Base-by-base conservation (phyloP, 2,329 filamentous ascomycete species). In the Zymoseptoria pseudotritici region DNA sequence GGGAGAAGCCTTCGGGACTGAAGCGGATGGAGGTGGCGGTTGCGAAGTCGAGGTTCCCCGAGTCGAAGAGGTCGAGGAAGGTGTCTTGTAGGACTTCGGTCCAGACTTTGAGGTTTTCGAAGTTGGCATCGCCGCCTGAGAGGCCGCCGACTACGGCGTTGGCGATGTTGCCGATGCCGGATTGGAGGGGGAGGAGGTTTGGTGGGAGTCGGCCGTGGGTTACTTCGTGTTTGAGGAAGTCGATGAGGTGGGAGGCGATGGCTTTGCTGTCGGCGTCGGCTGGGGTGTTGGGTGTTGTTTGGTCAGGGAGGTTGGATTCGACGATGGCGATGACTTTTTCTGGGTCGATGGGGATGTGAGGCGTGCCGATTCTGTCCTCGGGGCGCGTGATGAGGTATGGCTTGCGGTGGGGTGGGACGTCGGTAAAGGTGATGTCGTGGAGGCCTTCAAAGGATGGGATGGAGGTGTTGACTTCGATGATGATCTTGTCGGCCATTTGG, bases 81-180 rank as follows among this genome's bases (percentile, higher is more conserved):
- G 89, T 91, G 74, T 96, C 91, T 78, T 96, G 91, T 59, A 96
- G 85, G 54, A 96, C 91, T 76, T 96, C 91, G 22, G 91, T 96
- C 91, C 91, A 96, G 49, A 96, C 91, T 73, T 89, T 91, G 60
- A 96, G 83, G 78, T 95, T 89, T 72, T 85, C 83, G 81, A 96
- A 96, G 74, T 92, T 87, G 66, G 89, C 89, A 61, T 80, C 80
- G 13, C 82, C 82, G 60, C 88, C 84, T 65, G 86, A 84, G 58
- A 96, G 84, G 13, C 91, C 91, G 61, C 91, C 90, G 61, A 96
- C 86, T 63, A 96, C 91, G 46, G 91, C 91, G 75, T 96, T 96
- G 75, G 91, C 91, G 67, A 96, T 95, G 79, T 96, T 96, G 65
- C 91, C 91, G 67, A 96, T 96, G 52, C 91, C 91, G 10, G 88